Base-by-base conservation (phyloP, 2,329 filamentous ascomycete species). In the Zymoseptoria passerinii region DNA sequence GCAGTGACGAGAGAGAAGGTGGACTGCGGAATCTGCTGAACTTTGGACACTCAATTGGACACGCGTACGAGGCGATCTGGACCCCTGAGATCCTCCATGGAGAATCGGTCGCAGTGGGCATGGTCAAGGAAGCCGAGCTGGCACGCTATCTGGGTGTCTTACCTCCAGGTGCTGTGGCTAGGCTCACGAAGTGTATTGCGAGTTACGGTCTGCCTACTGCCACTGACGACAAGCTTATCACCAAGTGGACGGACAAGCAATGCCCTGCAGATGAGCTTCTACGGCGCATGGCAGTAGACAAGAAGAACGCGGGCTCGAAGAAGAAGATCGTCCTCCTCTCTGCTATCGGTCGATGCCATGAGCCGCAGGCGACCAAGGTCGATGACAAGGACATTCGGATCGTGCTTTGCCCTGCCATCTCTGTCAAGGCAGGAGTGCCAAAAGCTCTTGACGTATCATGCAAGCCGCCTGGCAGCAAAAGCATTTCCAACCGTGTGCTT, bases 101-200 rank as follows among this genome's bases (percentile, higher is more conserved):
- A 61, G 94, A 99, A 72, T 91, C 89, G 63, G 92, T 99, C 9
- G 90, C 94, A 20, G 95, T 99, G 66, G 94, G 94, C 27, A 99
- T 99, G 94, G 89, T 97, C 60, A 96, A 95, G 73, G 94, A 99
- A 75, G 94, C 92, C 9, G 94, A 97, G 73, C 78, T 99, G 57
- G 90, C 94, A 23, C 87, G 94, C 58, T 89, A 92, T 73, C 80
- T 99, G 1, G 94, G 94, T 48, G 81, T 95, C 18, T 78, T 99
- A 28, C 86, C 87, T 54, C 90, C 90, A 5, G 89, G 88, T 57
- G 94, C 92, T 29, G 92, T 99, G 10, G 89, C 94, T 8, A 86
- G 94, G 58, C 78, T 99, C 54, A 84, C 87, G 57, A 97, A 97
- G 74, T 97, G 92, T 75, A 90, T 99, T 66, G 83, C 90, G n/a